Evolutionary conservation across 495 filamentous ascomycete species (phyloP).

Genomic region (Zalerion maritima): DNA sequence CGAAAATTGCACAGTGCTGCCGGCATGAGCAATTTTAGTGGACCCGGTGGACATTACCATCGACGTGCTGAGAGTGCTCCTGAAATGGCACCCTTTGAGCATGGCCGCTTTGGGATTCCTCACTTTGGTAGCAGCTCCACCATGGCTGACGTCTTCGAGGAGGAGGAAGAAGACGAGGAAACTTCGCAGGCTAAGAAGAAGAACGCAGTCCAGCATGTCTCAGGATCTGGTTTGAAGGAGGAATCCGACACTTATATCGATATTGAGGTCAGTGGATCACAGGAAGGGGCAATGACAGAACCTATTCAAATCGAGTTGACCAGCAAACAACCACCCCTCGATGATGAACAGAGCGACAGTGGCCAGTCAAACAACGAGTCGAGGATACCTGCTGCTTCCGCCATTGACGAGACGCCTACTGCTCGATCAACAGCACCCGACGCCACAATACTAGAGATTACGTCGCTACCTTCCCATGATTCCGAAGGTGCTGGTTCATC

Average conservation of each 20-base stretch:
- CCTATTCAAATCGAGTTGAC: slow-evolving; percentile 14
- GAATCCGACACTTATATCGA: too few species aligned
- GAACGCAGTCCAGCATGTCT: too few species aligned
- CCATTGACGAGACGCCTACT: slow-evolving; percentile 22
- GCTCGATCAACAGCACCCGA: too few species aligned
- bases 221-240: too few species aligned
- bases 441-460: too few species aligned
- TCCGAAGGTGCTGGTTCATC: slow-evolving; percentile 44
- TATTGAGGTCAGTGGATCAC: too few species aligned
- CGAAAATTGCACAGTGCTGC: slow-evolving; percentile 85
- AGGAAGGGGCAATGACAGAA: slow-evolving; percentile 12
- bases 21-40: slow-evolving; percentile 54
- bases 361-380: slow-evolving; percentile 1
- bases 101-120: slow-evolving; percentile 41
- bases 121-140: slow-evolving; percentile 48
- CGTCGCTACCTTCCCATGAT: too few species aligned
- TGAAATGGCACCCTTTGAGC: slow-evolving; percentile 70
- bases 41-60: slow-evolving; percentile 80
- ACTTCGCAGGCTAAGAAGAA: slow-evolving; percentile 5
- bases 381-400: slow-evolving; percentile 1
- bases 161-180: slow-evolving; percentile 72
- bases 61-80: slow-evolving; percentile 86
- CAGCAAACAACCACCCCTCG: too few species aligned
- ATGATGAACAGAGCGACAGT: not conserved
- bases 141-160: slow-evolving; percentile 86